Conservation (phyloP, 129 eudicot species). For the Erigeron canadensis region DNA sequence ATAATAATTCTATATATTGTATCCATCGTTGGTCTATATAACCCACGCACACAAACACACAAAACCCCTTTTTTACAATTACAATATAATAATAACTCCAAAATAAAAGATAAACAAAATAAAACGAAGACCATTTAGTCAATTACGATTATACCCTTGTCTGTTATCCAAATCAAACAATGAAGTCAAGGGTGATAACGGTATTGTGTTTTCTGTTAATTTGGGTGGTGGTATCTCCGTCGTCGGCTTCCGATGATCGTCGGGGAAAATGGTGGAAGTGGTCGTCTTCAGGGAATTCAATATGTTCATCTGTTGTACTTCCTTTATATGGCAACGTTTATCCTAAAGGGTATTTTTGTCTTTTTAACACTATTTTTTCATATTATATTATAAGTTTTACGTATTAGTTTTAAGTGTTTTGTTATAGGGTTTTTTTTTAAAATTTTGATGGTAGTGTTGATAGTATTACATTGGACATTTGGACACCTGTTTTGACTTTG, state of each 20-base stretch:
- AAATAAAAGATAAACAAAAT: not conserved
- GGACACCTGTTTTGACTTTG: no score
- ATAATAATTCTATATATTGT: no score
- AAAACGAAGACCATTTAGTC: not conserved
- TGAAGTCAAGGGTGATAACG: slow-evolving; percentile 32
- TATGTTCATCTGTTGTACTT: slow-evolving; percentile 56
- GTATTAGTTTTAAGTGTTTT: no score
- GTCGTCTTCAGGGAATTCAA: slow-evolving; percentile 41
- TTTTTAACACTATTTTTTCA: no score
- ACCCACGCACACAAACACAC: slow-evolving; percentile 3
- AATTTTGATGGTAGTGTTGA: no score
- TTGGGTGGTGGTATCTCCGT: slow-evolving; percentile 20
- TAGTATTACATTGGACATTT: no score
- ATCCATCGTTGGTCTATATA: slow-evolving; percentile 16
- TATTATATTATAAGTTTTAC: no score
- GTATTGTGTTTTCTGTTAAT: slow-evolving; percentile 25
- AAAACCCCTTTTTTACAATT: slow-evolving; percentile 10
- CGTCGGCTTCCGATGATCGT: slow-evolving; percentile 44
- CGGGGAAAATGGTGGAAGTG: slow-evolving; percentile 66
- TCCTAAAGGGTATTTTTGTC: slow-evolving; percentile 67
- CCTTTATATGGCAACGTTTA: slow-evolving; percentile 89
- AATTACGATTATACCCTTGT: slow-evolving; percentile 23
- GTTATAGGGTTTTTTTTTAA: no score
- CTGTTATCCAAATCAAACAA: slow-evolving; percentile 8
- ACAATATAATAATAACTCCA: not conserved